These are phyloP conservation scores for Pichia kluyveri DNA, from an alignment of 805 yeast genomes.

Conservation along the genomic window DNA sequence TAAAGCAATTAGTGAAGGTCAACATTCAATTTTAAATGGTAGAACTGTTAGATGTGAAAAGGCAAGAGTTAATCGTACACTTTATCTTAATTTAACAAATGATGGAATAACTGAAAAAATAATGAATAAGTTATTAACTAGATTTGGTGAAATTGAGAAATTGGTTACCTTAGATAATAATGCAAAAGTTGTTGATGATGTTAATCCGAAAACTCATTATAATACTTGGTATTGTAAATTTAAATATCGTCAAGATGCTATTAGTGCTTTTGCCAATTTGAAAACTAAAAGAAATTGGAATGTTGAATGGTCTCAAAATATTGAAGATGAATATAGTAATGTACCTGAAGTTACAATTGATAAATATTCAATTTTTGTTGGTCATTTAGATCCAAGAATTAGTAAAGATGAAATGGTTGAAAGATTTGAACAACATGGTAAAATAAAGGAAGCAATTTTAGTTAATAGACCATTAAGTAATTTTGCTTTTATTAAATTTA, in stretches of 20 bases:
- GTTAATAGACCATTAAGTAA: slow-evolving; percentile 42
- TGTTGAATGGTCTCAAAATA: slow-evolving; percentile 83
- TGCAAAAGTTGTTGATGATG: slow-evolving; percentile 13
- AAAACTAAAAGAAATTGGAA: slow-evolving; percentile 45
- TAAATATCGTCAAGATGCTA: slow-evolving; percentile 80
- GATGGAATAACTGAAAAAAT: slow-evolving; percentile 18
- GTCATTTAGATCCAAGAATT: slow-evolving; percentile 52
- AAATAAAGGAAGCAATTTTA: slow-evolving; percentile 45
- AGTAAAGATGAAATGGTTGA: slow-evolving; percentile 45
- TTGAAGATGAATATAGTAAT: slow-evolving; percentile 39
- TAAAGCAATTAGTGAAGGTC: slow-evolving; percentile 59
- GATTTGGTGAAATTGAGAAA: slow-evolving; percentile 73
- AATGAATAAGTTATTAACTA: slow-evolving; percentile 31
- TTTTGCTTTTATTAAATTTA: slow-evolving; percentile 69
- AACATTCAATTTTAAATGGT: slow-evolving; percentile 60
- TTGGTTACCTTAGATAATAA: slow-evolving; percentile 37
- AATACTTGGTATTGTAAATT: slow-evolving; percentile 64
- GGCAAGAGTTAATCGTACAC: slow-evolving; percentile 85
- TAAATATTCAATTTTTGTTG: slow-evolving; percentile 66
- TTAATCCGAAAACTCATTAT: slow-evolving; percentile 8
- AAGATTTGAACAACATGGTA: slow-evolving; percentile 63
- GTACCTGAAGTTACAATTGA: slow-evolving; percentile 45
- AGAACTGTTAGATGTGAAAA: slow-evolving; percentile 79
- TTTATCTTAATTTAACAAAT: slow-evolving; percentile 42
- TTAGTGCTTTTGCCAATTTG: slow-evolving; percentile 68